Conservation (phyloP, 257 asterid species). For the Prunella vulgaris region DNA sequence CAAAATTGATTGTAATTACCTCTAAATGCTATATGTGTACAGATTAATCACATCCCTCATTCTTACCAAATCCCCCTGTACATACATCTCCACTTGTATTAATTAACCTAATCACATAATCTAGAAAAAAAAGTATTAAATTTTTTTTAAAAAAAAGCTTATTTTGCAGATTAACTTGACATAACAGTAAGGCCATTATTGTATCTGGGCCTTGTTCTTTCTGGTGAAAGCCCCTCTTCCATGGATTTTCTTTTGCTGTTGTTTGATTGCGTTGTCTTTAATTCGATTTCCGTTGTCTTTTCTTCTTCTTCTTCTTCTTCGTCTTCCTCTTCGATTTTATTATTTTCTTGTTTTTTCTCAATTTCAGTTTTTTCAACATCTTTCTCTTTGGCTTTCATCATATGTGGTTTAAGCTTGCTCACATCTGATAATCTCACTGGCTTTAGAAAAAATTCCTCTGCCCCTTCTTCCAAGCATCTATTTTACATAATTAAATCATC, state of each 20-base stretch:
- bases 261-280: conserved; percentile 17
- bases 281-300: background rate
- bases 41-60: conserved; percentile 12
- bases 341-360: conserved; percentile 24
- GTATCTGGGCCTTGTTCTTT: conserved; percentile 60
- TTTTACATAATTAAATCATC: background rate
- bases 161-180: conserved; percentile 32
- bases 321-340: conserved; percentile 3
- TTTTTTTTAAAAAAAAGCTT: background rate
- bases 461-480: conserved; percentile 96
- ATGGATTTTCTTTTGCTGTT: conserved; percentile 52
- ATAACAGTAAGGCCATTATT: conserved; percentile 46
- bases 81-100: conserved; percentile 10
- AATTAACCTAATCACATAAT: conserved; percentile 13
- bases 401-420: conserved; percentile 71
- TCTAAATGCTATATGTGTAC: conserved; percentile 22
- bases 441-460: conserved; percentile 87
- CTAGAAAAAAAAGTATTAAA: background rate
- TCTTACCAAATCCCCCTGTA: conserved; percentile 14
- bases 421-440: conserved; percentile 90
- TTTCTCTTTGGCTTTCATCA: conserved; percentile 53
- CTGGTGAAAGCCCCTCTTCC: conserved; percentile 59
- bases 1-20: conserved; percentile 23
- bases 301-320: conserved; percentile 9
- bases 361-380: conserved; percentile 32